A percentile compares a stretch with the other conserved stretches of the same genome.
These are phyloP conservation scores for Saccharomyces mikatae DNA, from an alignment of 805 yeast species.

Conservation along the genomic window DNA sequence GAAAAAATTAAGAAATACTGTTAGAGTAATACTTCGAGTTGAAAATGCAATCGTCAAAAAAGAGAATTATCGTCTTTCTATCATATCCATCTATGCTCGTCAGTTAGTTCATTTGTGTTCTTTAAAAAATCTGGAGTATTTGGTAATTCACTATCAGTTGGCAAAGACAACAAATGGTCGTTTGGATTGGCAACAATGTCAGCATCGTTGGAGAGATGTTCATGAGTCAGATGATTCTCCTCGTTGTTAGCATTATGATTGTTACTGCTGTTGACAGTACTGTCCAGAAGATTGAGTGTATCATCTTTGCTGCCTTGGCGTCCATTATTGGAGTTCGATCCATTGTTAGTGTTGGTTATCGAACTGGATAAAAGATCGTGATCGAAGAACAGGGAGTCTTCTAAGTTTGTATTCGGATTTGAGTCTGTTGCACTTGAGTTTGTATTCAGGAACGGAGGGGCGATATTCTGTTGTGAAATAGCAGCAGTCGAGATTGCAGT, in stretches of 20 bases:
- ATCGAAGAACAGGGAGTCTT: neutral
- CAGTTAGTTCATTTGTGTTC: conserved; percentile 13
- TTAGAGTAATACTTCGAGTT: neutral
- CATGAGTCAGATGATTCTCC: neutral
- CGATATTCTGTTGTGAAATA: conserved; percentile 5
- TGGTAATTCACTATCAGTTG: conserved; percentile 12
- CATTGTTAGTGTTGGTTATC: neutral
- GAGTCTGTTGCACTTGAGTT: neutral
- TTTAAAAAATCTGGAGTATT: conserved; percentile 21
- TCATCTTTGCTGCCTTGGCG: neutral
- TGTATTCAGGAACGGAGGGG: neutral
- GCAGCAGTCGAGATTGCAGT: conserved; percentile 5
- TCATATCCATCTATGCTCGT: conserved; percentile 13
- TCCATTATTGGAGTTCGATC: neutral
- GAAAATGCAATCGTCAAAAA: neutral
- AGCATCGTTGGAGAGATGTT: neutral
- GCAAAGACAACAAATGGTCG: conserved; percentile 6
- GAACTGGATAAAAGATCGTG: neutral
- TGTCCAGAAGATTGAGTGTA: neutral
- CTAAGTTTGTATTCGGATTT: neutral
- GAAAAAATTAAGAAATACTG: neutral
- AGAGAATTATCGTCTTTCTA: neutral
- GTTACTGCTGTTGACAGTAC: conserved; percentile 1
- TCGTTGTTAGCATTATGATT: conserved; percentile 5
- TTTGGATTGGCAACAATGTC: neutral